phyloP scores from a whole-genome alignment of 129 eudicot species.

The Tanacetum coccineum region DNA sequence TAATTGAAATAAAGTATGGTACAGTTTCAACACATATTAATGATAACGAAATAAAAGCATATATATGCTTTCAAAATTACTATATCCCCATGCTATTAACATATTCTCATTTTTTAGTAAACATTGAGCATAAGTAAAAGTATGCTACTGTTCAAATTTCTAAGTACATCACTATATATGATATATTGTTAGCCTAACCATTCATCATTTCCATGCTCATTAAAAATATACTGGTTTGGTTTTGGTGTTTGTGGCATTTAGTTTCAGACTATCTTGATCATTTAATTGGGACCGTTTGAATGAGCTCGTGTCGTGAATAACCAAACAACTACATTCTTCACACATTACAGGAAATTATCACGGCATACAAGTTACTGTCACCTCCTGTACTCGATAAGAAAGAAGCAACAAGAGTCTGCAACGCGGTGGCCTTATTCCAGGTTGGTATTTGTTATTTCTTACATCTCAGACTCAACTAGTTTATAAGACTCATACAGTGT shows the following conservation, averaged over 20 bases:
- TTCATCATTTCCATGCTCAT: too few species aligned
- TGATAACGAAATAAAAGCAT: too few species aligned
- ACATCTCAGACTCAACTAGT: not conserved
- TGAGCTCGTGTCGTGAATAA: not conserved
- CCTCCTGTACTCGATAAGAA: constrained; percentile 31
- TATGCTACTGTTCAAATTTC: not conserved
- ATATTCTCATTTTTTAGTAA: too few species aligned
- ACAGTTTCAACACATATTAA: too few species aligned
- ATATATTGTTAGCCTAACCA: too few species aligned
- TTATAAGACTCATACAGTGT: not conserved
- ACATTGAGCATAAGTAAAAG: too few species aligned
- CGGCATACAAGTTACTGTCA: constrained; percentile 31
- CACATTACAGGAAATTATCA: constrained; percentile 39
- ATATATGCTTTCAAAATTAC: too few species aligned
- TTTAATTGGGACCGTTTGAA: not conserved
- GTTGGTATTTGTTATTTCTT: constrained; percentile 12
- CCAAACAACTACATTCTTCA: not conserved
- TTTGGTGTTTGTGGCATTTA: not conserved
- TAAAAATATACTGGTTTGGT: not conserved
- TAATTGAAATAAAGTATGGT: too few species aligned
- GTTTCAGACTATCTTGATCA: not conserved
- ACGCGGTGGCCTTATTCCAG: constrained; percentile 46
- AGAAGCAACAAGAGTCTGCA: constrained; percentile 41
- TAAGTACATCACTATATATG: not conserved
- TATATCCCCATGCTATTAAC: too few species aligned